Evolutionary conservation across 1,284 basidiomycete genomes (phyloP).

Genomic region (Farysia itapuensis): DNA sequence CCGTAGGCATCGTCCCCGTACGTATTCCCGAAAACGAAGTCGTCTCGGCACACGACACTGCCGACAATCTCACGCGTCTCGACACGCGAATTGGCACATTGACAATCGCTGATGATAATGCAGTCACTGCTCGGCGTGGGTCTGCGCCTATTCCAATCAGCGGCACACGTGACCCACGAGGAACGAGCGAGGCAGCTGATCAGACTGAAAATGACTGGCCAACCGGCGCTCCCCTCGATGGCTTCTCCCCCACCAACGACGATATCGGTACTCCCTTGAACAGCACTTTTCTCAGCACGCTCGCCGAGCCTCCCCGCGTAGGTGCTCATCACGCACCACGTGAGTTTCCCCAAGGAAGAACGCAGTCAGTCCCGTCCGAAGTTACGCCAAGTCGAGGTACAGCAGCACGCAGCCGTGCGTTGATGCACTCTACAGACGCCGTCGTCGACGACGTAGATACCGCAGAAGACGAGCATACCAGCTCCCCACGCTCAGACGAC

Average conservation of each 20-base stretch:
- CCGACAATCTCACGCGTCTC: neutral
- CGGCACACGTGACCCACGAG: neutral
- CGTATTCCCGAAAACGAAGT: slow-evolving; percentile 25
- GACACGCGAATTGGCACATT: slow-evolving; percentile 16
- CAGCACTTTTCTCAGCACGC: slow-evolving; percentile 63
- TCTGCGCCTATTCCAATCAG: slow-evolving; percentile 26
- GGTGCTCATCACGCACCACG: too few species aligned
- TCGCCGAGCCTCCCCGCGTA: slow-evolving; percentile 59
- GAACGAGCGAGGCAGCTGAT: slow-evolving; percentile 5
- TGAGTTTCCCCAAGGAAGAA: too few species aligned
- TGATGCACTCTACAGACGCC: too few species aligned
- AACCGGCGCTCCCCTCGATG: slow-evolving; percentile 6
- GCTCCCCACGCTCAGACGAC: too few species aligned
- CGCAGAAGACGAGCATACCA: too few species aligned
- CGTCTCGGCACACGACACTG: slow-evolving; percentile 3
- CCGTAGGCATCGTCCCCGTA: slow-evolving; percentile 24
- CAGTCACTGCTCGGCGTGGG: slow-evolving; percentile 6
- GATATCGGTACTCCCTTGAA: slow-evolving; percentile 63
- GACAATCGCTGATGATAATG: slow-evolving; percentile 22
- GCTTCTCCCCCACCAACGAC: slow-evolving; percentile 35
- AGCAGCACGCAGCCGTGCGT: too few species aligned
- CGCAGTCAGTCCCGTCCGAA: too few species aligned
- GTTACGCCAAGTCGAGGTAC: too few species aligned
- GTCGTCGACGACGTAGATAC: too few species aligned
- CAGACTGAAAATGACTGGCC: too few species aligned